These are phyloP conservation scores for Hypoxylon lenormandii DNA, from an alignment of 495 filamentous ascomycete species.

Conservation along the genomic window DNA sequence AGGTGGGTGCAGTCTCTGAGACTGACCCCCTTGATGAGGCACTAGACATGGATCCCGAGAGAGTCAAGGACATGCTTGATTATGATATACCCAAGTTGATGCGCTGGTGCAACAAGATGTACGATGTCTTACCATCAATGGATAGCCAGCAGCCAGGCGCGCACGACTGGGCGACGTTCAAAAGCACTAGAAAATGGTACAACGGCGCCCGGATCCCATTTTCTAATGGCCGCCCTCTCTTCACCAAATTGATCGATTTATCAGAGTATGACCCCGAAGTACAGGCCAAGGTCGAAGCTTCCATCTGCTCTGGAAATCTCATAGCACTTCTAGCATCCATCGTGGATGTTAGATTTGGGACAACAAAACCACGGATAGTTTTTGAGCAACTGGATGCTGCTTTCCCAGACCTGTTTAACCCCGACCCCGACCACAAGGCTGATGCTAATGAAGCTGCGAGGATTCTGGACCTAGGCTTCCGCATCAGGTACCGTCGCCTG, in stretches of 20 bases:
- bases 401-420: constrained; percentile 27
- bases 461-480: constrained; percentile 32
- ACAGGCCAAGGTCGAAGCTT: constrained; percentile 20
- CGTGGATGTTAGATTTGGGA: constrained; percentile 17
- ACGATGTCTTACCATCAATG: constrained; percentile 30
- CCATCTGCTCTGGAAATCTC: constrained; percentile 41
- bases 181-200: constrained; percentile 22
- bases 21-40: constrained; percentile 11
- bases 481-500: constrained; percentile 36
- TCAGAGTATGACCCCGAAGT: constrained; percentile 19
- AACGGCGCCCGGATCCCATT: constrained; percentile 38
- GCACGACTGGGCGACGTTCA: constrained; percentile 27
- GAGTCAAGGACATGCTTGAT: constrained; percentile 46
- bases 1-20: neutral
- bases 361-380: constrained; percentile 12
- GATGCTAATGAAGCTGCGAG: neutral
- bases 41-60: constrained; percentile 34
- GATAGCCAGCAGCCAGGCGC: constrained; percentile 10
- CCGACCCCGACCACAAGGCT: neutral
- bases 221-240: constrained; percentile 19
- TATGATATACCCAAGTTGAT: constrained; percentile 49
- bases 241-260: constrained; percentile 34
- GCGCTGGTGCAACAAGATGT: constrained; percentile 43
- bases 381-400: constrained; percentile 39
- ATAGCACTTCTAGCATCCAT: constrained; percentile 43